Base-by-base conservation (phyloP, 2,329 filamentous ascomycete genomes). In the Fusarium tricinctum region DNA sequence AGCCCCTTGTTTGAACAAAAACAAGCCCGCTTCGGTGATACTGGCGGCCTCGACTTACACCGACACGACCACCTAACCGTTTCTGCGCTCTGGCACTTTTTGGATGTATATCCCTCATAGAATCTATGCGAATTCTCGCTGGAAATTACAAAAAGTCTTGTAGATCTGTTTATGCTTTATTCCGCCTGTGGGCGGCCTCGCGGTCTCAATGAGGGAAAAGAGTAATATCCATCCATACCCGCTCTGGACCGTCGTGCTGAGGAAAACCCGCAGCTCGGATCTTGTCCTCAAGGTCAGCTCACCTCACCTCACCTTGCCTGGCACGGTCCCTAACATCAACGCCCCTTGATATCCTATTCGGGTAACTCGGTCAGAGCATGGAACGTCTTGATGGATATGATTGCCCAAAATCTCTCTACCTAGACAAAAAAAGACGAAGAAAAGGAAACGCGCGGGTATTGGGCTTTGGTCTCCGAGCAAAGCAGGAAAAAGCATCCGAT, bases 71-170 rank as follows among this genome's bases (percentile, higher is more conserved):
- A 51, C 56, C 32, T 67, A 51, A 51, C 64, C 48, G 19, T 28
- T 49, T 57, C 51, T 43, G 9, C 39, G 26, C 26, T 67, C 35
- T 42, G 52, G 45, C 13, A 59, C 23, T 65, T 45, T 53, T 15
- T 30, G 26, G 23, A 42, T 65, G 66, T 59, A 62, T 66, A 66
- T 68, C 54, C 65, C 65, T 68, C 65, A 69, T 61, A 44, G 28
- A 40, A 4, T 48, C 54, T 5, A 7, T 32, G 19, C 12, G 39
- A 42, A 5, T 12, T 39, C 42, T 47, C 13, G 10, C 44, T 26
- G 17, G 35, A 8, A 19, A 10, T 17, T 35, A n/a, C 33, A 30
- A 17, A 35, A 35, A 9, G 28, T 26, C 14, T 4, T 33, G 33
- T 14, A 28, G 9, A 9, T 33, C 35, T 22, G 6, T 30, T 22